Evolutionary conservation across 768 basidiomycete genomes (phyloP).

Genomic region (Gautieria morchelliformis): DNA sequence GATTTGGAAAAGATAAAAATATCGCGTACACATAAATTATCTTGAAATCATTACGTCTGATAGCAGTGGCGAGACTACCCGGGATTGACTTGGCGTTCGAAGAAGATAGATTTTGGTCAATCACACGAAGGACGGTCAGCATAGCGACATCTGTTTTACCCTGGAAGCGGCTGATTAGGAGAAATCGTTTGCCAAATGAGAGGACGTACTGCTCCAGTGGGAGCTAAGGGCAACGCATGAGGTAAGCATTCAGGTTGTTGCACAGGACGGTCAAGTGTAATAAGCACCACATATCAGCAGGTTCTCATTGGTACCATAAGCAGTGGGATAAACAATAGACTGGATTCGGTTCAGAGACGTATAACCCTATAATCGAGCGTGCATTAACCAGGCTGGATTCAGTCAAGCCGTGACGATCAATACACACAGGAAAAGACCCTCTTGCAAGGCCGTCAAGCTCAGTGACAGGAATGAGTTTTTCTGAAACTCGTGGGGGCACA

Average conservation of each 20-base stretch:
- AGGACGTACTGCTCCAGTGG: conserved; percentile 84
- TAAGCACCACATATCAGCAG: conserved; percentile 80
- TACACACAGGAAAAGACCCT: conserved; percentile 74
- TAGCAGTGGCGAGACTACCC: conserved; percentile 34
- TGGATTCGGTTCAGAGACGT: conserved; percentile 85
- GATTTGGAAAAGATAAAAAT: neutral
- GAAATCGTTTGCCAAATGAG: neutral
- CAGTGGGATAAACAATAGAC: conserved; percentile 88
- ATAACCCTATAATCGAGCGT: conserved; percentile 54
- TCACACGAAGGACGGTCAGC: conserved; percentile 82
- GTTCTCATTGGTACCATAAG: conserved; percentile 94
- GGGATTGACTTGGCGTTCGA: conserved; percentile 17
- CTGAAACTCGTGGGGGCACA: conserved; percentile 61
- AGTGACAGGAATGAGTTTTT: conserved; percentile 58
- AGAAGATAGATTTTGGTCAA: conserved; percentile 55
- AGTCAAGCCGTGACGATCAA: neutral
- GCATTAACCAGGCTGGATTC: neutral
- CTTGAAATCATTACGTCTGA: conserved; percentile 74
- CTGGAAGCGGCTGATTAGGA: conserved; percentile 27
- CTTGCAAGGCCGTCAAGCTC: conserved; percentile 70
- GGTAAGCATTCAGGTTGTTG: neutral
- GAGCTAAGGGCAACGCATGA: conserved; percentile 42
- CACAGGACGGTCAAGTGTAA: neutral
- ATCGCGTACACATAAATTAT: conserved; percentile 80
- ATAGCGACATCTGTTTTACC: conserved; percentile 99